phyloP scores from a whole-genome alignment of 2,329 filamentous ascomycete genomes.

The Mycosphaerella sp. region DNA sequence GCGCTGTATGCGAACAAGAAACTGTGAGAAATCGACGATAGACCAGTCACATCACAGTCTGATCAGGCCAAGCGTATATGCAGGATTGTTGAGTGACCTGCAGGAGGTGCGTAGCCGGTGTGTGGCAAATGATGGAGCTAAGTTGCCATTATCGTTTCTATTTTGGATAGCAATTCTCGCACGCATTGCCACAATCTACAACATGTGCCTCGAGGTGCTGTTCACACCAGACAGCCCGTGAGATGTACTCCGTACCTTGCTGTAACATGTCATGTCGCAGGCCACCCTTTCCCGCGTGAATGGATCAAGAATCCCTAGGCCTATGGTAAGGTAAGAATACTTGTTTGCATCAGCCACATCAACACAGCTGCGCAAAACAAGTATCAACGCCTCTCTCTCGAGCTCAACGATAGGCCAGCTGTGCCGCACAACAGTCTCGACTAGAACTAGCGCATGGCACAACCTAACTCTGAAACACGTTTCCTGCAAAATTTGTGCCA shows the following conservation, averaged over 20 bases:
- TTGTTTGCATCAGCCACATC: background rate
- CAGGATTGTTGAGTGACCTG: background rate
- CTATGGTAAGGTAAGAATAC: background rate
- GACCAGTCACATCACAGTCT: background rate
- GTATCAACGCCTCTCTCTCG: background rate
- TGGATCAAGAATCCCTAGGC: no score
- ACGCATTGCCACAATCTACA: background rate
- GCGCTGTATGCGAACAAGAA: background rate
- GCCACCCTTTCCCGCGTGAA: background rate
- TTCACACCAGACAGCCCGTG: background rate
- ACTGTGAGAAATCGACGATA: constrained; percentile 1
- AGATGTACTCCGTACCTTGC: no score
- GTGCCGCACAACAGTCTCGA: constrained; percentile 9
- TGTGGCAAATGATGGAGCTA: constrained; percentile 10
- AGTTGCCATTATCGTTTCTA: constrained; percentile 1
- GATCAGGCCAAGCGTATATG: constrained; percentile 6
- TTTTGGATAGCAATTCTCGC: background rate
- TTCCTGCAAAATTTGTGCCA: no score
- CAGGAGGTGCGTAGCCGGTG: constrained; percentile 5
- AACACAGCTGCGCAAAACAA: background rate
- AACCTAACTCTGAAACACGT: constrained; percentile 14
- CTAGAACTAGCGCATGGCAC: constrained; percentile 12
- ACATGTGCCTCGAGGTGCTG: background rate
- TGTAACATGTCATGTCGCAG: background rate
- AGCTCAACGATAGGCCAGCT: constrained; percentile 7